Percentiles rank a stretch among this genome's conserved stretches.
Evolutionary conservation across 768 basidiomycete genomes (phyloP).

Genomic region (Rhodosporidiobolus odoratus): DNA sequence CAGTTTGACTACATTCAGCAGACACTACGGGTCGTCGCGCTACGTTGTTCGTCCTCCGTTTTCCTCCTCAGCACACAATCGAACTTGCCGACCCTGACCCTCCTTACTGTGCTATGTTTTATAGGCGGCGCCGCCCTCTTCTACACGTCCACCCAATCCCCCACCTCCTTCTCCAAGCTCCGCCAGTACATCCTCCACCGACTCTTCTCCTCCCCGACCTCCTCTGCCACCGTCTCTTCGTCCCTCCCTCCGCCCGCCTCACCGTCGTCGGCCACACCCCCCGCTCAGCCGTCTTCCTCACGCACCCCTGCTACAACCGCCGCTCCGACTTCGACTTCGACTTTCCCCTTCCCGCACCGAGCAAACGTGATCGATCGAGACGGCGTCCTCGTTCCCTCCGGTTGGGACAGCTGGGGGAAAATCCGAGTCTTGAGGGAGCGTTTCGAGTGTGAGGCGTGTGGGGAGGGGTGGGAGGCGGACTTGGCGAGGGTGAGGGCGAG

Average conservation of each 20-base stretch:
- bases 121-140: slow-evolving; percentile 86
- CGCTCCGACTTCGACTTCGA: slow-evolving; percentile 48
- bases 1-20: slow-evolving; percentile 92
- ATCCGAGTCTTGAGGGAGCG: slow-evolving; percentile 82
- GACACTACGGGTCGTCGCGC: slow-evolving; percentile 80
- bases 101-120: too few species aligned
- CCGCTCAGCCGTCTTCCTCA: slow-evolving; percentile 41
- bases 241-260: not conserved
- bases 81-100: not conserved
- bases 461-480: slow-evolving; percentile 59
- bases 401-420: slow-evolving; percentile 99
- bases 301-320: slow-evolving; percentile 51
- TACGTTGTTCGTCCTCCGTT: slow-evolving; percentile 65
- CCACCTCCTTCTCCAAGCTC: slow-evolving; percentile 66
- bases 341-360: slow-evolving; percentile 78
- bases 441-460: slow-evolving; percentile 76
- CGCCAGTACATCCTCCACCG: slow-evolving; percentile 78
- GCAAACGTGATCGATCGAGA: slow-evolving; percentile 92
- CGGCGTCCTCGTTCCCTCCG: slow-evolving; percentile 81
- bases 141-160: slow-evolving; percentile 73
- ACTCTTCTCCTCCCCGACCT: slow-evolving; percentile 59
- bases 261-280: slow-evolving; percentile 35
- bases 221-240: slow-evolving; percentile 46
- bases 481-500: slow-evolving; percentile 30
- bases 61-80: not conserved